Conservation (phyloP, 1,139 yeast species). For the Candida tropicalis region DNA sequence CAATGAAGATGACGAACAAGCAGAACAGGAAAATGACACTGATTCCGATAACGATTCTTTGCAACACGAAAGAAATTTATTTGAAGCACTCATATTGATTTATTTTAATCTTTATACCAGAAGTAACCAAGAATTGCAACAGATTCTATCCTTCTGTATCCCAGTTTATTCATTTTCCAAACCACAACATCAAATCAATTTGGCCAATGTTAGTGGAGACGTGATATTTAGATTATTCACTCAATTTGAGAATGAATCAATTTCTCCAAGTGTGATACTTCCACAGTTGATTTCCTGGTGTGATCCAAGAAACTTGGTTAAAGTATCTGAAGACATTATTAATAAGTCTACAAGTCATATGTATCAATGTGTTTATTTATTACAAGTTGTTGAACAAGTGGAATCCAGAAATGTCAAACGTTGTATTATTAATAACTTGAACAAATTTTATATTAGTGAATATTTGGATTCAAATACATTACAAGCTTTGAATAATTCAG, state of each 20-base stretch:
- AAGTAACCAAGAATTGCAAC: slow-evolving; percentile 68
- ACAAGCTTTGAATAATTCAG: slow-evolving; percentile 34
- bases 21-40: slow-evolving; percentile 17
- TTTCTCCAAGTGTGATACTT: slow-evolving; percentile 61
- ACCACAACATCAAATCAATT: slow-evolving; percentile 66
- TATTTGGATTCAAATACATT: slow-evolving; percentile 33
- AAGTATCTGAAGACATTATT: slow-evolving; percentile 43
- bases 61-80: slow-evolving; percentile 44
- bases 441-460: slow-evolving; percentile 45
- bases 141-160: slow-evolving; percentile 82
- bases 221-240: slow-evolving; percentile 60
- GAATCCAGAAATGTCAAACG: slow-evolving; percentile 57
- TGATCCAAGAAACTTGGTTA: slow-evolving; percentile 73
- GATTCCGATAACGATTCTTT: slow-evolving; percentile 23
- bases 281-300: slow-evolving; percentile 87
- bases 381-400: slow-evolving; percentile 54
- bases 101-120: slow-evolving; percentile 74
- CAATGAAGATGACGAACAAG: not conserved
- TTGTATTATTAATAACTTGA: slow-evolving; percentile 54
- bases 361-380: slow-evolving; percentile 57
- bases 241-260: slow-evolving; percentile 21
- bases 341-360: slow-evolving; percentile 54
- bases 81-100: slow-evolving; percentile 70
- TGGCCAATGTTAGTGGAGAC: slow-evolving; percentile 69
- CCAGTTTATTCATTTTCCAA: slow-evolving; percentile 91